Conservation (phyloP, 306 rosid genomes). For the Ochetophila trinervis region DNA sequence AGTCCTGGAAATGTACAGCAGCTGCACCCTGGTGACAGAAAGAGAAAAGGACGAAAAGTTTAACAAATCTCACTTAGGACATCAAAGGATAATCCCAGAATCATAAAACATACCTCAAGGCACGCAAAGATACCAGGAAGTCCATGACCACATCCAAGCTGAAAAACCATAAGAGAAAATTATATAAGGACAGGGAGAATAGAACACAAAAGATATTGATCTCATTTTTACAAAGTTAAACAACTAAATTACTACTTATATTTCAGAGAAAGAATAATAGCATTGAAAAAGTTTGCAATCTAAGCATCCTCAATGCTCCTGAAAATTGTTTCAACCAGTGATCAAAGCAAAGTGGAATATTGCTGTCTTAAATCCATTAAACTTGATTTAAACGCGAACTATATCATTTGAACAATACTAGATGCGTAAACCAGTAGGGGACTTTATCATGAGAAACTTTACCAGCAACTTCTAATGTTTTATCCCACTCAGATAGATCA, state of each 20-base stretch:
- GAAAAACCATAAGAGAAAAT: constrained; percentile 37
- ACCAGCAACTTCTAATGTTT: neutral
- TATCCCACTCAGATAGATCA: too few species aligned
- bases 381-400: neutral
- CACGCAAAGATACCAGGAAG: constrained; percentile 88
- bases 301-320: neutral
- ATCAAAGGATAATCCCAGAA: constrained; percentile 16
- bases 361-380: neutral
- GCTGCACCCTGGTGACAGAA: constrained; percentile 62
- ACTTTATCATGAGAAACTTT: neutral
- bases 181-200: constrained; percentile 12
- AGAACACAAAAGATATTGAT: neutral
- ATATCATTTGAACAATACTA: neutral
- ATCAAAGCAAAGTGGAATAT: neutral
- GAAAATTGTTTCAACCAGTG: neutral
- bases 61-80: constrained; percentile 2
- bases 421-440: neutral
- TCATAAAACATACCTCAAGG: constrained; percentile 54
- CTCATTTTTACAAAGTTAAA: neutral
- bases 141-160: constrained; percentile 98
- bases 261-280: neutral
- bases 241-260: neutral
- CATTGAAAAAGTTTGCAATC: neutral
- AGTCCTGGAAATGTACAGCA: constrained; percentile 88
- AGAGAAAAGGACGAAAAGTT: constrained; percentile 8